Evolutionary conservation across 495 filamentous ascomycete genomes (phyloP), one percentile per base, ranked within the genome.

Genomic region (Xylaria flabelliformis): DNA sequence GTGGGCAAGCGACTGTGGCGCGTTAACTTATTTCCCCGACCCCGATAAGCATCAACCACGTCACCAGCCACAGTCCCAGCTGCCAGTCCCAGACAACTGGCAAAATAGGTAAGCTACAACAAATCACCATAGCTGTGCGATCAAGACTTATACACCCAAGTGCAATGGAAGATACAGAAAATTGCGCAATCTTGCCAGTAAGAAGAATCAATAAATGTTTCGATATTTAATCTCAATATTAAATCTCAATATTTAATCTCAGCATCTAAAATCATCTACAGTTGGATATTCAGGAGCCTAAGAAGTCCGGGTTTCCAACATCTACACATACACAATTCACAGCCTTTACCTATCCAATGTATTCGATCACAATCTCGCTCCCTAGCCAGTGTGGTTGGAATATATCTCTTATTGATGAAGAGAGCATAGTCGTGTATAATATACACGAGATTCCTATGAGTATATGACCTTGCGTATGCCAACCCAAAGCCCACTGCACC

Each of bases 1-100:
- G 70, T 66, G 70, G 71, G 65, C 65, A 68, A 73, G 71, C 71
- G 71, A 73, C 64, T 73, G 72, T 78, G 76, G 36, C 64, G 55
- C 65, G 48, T 41, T 46, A 5, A 15, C 26, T 64, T 51, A 3
- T 59, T 59, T 46, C 42, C 44, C 58, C 58, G 53, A n/a, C 58
- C 13, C 58, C 55, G 55, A 48, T 10, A 48, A 67, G 58, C 42
- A 71, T 63, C 53, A 71, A 59, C 70, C 70, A 72, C 55, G 10
- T 8, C 42, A 39, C 42, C 24, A 72, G 62, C 70, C 70, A 72
- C 63, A 59, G 6, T 51, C 8, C 8, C 19, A 56, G 24, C 19
- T 41, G 32, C 13, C 58, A 21, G 39, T 15, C 46, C 29, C 1
- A 4, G 5, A 3, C 41, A 53, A 44, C 53, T 56, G 51, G 39